These are phyloP conservation scores for Auxenochlorella pyrenoidosa DNA, from an alignment of 139 green algal genomes.

Conservation along the genomic window DNA sequence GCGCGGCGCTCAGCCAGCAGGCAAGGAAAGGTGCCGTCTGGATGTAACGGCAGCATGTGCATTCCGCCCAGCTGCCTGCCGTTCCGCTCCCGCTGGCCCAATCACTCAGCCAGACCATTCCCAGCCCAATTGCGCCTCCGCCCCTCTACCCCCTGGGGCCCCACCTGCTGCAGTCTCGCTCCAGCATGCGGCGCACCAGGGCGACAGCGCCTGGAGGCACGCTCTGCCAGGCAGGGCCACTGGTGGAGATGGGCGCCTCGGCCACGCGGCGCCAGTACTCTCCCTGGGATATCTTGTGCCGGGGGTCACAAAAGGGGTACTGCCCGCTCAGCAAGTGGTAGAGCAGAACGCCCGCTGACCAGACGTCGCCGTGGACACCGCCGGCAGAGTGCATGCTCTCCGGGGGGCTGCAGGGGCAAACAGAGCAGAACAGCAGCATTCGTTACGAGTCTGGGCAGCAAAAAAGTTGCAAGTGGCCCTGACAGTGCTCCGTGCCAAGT, in stretches of 20 bases:
- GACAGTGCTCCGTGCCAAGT: neutral
- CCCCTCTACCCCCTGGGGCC: neutral
- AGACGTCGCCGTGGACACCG: slow-evolving; percentile 4
- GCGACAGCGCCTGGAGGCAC: neutral
- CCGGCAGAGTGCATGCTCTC: neutral
- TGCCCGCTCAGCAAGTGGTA: neutral
- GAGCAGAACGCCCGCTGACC: slow-evolving; percentile 13
- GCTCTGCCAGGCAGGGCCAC: slow-evolving; percentile 1
- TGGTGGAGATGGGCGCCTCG: slow-evolving; percentile 3
- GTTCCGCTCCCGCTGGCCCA: neutral
- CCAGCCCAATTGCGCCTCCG: neutral
- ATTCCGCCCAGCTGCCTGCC: neutral
- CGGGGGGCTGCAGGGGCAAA: neutral
- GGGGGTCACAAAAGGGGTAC: slow-evolving; percentile 1
- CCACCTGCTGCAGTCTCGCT: slow-evolving; percentile 6
- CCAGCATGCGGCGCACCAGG: slow-evolving; percentile 17
- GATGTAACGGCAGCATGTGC: neutral
- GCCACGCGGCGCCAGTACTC: slow-evolving; percentile 11
- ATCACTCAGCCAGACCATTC: neutral
- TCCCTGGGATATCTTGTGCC: neutral
- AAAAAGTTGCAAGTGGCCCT: neutral
- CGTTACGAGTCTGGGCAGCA: too few relatives aligned
- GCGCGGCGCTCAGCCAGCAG: too few relatives aligned
- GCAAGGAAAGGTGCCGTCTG: too few relatives aligned
- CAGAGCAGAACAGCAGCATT: neutral